phyloP scores from a whole-genome alignment of 1,139 yeast genomes.

The Candida anutae region DNA sequence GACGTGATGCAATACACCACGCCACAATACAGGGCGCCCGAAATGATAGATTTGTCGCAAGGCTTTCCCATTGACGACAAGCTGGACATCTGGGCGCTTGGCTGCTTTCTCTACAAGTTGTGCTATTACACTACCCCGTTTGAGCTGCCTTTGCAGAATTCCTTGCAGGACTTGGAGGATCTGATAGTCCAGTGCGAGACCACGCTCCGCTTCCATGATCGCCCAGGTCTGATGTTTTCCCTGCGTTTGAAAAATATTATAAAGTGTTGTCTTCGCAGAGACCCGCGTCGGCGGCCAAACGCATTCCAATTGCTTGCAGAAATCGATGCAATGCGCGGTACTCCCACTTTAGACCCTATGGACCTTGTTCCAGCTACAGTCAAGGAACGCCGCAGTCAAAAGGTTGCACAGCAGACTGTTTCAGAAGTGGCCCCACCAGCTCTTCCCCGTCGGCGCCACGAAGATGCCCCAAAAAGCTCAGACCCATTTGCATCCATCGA shows the following conservation, averaged over 20 bases:
- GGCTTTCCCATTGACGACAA: slow-evolving; percentile 90
- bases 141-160: slow-evolving; percentile 49
- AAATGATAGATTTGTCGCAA: slow-evolving; percentile 83
- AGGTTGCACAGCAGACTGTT: slow-evolving; percentile 1
- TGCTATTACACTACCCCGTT: slow-evolving; percentile 95
- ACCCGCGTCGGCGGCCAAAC: slow-evolving; percentile 67
- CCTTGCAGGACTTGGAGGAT: slow-evolving; percentile 33
- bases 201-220: slow-evolving; percentile 27
- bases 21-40: slow-evolving; percentile 96
- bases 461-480: slow-evolving; percentile 2
- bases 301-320: slow-evolving; percentile 66
- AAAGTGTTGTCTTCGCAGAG: slow-evolving; percentile 54
- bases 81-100: slow-evolving; percentile 95
- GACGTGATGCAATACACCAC: slow-evolving; percentile 90
- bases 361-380: background rate
- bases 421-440: slow-evolving; percentile 2
- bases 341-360: slow-evolving; percentile 1
- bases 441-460: slow-evolving; percentile 2
- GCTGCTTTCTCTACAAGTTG: slow-evolving; percentile 81
- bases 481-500: slow-evolving; percentile 37
- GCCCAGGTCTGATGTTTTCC: slow-evolving; percentile 32
- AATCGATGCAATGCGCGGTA: slow-evolving; percentile 53
- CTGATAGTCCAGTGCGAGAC: slow-evolving; percentile 27
- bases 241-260: slow-evolving; percentile 50
- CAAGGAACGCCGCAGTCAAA: background rate